Evolutionary conservation across 2,329 filamentous ascomycete genomes (phyloP).

Genomic region (Calonectria hongkongensis): DNA sequence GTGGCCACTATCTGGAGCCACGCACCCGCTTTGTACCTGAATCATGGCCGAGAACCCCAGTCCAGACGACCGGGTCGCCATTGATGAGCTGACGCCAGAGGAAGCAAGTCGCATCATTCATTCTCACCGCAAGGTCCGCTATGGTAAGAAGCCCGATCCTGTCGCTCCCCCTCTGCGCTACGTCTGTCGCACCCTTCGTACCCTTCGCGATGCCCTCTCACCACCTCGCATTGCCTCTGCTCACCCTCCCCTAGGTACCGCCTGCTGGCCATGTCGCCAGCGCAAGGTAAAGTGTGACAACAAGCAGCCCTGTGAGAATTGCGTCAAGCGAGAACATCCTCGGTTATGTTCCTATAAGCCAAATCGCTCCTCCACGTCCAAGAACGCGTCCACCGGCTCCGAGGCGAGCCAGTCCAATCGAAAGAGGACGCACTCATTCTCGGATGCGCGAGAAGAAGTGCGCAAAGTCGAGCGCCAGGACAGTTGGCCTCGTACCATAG

Average conservation of each 20-base stretch:
- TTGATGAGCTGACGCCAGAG: constrained; percentile 77
- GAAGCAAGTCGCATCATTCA: constrained; percentile 82
- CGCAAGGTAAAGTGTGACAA: constrained; percentile 83
- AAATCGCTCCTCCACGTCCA: constrained; percentile 67
- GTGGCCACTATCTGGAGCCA: constrained; percentile 45
- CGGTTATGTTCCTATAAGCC: constrained; percentile 81
- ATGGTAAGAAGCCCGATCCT: constrained; percentile 69
- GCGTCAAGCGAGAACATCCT: constrained; percentile 79
- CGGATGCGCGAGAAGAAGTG: constrained; percentile 57
- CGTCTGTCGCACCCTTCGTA: not conserved
- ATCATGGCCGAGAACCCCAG: constrained; percentile 68
- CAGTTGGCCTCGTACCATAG: constrained; percentile 66
- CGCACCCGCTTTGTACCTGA: constrained; percentile 48
- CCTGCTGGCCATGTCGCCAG: constrained; percentile 81
- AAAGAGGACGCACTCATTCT: constrained; percentile 60
- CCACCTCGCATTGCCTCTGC: constrained; percentile 26
- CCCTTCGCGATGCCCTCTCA: constrained; percentile 32
- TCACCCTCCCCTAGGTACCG: constrained; percentile 68
- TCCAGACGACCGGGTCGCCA: constrained; percentile 65
- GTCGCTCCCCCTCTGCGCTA: constrained; percentile 22
- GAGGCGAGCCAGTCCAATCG: constrained; percentile 53
- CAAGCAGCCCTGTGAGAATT: constrained; percentile 81
- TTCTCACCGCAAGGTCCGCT: constrained; percentile 81
- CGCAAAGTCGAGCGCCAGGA: constrained; percentile 62
- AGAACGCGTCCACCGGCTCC: constrained; percentile 55